phyloP scores from a whole-genome alignment of 768 basidiomycete genomes.

The Mycena galopus region DNA sequence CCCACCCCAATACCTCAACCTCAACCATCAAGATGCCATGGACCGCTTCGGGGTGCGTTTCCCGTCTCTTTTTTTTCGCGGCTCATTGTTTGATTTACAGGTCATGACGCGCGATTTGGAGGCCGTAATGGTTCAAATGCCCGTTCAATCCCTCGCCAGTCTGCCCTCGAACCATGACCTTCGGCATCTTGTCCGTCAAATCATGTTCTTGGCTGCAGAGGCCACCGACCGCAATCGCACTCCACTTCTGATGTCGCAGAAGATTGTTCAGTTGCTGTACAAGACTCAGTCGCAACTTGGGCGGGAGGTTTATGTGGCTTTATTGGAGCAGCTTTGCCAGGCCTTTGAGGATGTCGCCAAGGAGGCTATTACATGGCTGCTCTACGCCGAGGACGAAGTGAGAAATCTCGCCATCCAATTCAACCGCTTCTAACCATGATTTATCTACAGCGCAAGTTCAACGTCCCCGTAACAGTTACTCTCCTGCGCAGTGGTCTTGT shows the following conservation, averaged over 20 bases:
- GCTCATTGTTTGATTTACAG: conserved; percentile 43
- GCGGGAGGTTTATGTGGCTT: conserved; percentile 91
- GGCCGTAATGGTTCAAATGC: conserved; percentile 81
- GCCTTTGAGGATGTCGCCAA: conserved; percentile 93
- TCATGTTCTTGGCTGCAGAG: conserved; percentile 85
- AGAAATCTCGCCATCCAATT: conserved; percentile 39
- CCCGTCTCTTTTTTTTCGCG: not conserved
- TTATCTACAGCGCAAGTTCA: conserved; percentile 86
- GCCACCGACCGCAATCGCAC: conserved; percentile 87
- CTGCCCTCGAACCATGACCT: conserved; percentile 90
- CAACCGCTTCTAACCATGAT: conserved; percentile 22
- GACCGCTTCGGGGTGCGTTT: conserved; percentile 84
- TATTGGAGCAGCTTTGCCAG: conserved; percentile 91
- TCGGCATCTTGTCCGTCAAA: conserved; percentile 85
- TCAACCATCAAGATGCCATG: conserved; percentile 87
- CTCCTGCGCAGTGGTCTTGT: conserved; percentile 89
- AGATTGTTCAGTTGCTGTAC: conserved; percentile 95
- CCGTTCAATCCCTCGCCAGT: conserved; percentile 74
- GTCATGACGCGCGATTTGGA: conserved; percentile 78
- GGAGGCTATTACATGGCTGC: conserved; percentile 96
- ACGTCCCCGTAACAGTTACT: conserved; percentile 92
- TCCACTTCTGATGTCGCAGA: conserved; percentile 93
- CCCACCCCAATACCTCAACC: conserved; percentile 63
- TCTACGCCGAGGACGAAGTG: conserved; percentile 97
- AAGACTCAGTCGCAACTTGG: conserved; percentile 89